Evolutionary conservation across 2,329 filamentous ascomycete species (phyloP), one percentile per base, ranked within the genome.

Genomic region (Fusarium equiseti): DNA sequence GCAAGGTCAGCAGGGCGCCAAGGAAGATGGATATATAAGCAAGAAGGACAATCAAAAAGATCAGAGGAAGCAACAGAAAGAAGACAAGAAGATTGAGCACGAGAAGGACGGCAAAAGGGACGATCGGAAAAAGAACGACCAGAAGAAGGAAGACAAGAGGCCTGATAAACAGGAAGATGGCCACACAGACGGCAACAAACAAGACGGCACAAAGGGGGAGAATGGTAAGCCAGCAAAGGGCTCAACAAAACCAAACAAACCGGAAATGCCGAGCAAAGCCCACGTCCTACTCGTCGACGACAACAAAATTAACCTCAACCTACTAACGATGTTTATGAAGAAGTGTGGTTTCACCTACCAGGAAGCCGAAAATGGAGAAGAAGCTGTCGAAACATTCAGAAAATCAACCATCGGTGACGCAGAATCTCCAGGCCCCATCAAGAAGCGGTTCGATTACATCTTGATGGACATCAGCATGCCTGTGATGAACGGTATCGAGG

Each of bases 391-490:
- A n/a, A 75, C 72, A 11, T 86, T 83, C 71, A 80, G 79, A 49
- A 70, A 74, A 12, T 72, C 78, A 15, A 68, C 59, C 53, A n/a
- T 67, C 43, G 16, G 66, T 20, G 13, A 66, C 2, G 51, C 35
- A 24, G 24, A 40, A n/a, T 12, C 26, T 16, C 22, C 50, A 10
- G n/a, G 18, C 2, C 16, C 55, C 9, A 48, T 68, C 35, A 59
- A 58, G 8, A 64, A 59, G 5, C 66, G 43, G 4, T 82, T 82
- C 42, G 78, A 79, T 51, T 80, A 77, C 26, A 68, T 83, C 4
- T 72, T 83, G 3, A 83, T 83, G 81, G 87, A 89, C 67, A 82
- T 88, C 9, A 84, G 81, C 75, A 89, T 89, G 87, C 87, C 87
- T 0, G 79, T 88, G 7, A 83, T 89, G 69, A 83, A 88, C 67